Evolutionary conservation across 2,329 filamentous ascomycete genomes (phyloP), one percentile per base, ranked within the genome.

Genomic region (Aspergillus sp.): DNA sequence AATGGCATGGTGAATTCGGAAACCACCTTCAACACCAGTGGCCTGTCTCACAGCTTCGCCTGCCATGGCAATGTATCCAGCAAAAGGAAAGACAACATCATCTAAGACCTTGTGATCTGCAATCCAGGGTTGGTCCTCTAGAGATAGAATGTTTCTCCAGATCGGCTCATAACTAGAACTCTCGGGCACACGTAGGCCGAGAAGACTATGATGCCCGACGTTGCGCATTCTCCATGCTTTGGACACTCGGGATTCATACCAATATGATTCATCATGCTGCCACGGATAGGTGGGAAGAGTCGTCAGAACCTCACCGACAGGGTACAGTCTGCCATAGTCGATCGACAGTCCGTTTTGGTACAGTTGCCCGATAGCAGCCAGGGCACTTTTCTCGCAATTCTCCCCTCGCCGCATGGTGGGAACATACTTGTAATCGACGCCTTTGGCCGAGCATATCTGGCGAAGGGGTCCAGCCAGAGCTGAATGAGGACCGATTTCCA

Each of bases 41-140:
- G 40, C 19, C 33, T 54, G 52, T n/a, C 46, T 11, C 3, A 48
- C 33, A 1, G 72, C 72, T 48, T 74, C 71, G 1, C 67, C 64
- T 2, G 63, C 67, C 60, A 75, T 72, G 6, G 63, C 57, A 1
- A 75, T 42, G 44, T 70, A 75, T 0, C 61, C 72, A 1, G 73
- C 67, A 2, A 51, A 63, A 0, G 75, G 74, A 33, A 72, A 72
- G 1, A 77, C 54, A 2, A 69, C 51, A 6, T 68, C 54, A 0
- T 56, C 56, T 0, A 59, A 50, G 1, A 78, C 46, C 13, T 57
- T 58, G 47, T 79, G 73, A 7, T 42, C 46, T 1, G 5, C 7
- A 4, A 48, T 6, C 48, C 48, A 51, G 0, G 43, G 37, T 6
- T 37, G 37, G 26, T 44, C 27, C 7, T 38, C 27, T 1, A 44